These are phyloP conservation scores for Jamesozyma piceae DNA, from an alignment of 805 yeast species.

Conservation along the genomic window DNA sequence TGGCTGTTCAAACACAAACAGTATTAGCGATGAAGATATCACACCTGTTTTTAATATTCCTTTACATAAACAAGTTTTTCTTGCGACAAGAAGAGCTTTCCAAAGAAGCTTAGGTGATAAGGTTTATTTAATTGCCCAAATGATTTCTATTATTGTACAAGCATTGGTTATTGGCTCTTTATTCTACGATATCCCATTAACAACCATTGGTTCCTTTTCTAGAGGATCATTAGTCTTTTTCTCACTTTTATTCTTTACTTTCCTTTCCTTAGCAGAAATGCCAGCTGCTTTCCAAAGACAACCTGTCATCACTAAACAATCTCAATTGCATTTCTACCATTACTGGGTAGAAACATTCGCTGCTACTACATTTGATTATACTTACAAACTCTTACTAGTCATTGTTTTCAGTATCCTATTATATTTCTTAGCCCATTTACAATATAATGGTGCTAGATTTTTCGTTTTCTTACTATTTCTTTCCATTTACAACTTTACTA, in stretches of 20 bases:
- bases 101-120: conserved; percentile 38
- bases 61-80: conserved; percentile 35
- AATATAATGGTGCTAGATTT: conserved; percentile 41
- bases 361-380: conserved; percentile 47
- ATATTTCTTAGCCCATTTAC: conserved; percentile 47
- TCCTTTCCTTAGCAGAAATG: conserved; percentile 50
- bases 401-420: conserved; percentile 38
- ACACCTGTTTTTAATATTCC: conserved; percentile 13
- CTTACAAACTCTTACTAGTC: conserved; percentile 39
- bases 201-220: conserved; percentile 41
- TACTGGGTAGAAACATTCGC: conserved; percentile 63
- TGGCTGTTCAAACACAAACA: conserved; percentile 24
- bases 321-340: conserved; percentile 52
- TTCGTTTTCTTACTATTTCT: conserved; percentile 41
- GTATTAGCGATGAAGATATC: conserved; percentile 21
- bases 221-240: conserved; percentile 48
- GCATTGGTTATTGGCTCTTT: conserved; percentile 42
- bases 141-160: conserved; percentile 34
- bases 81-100: conserved; percentile 38
- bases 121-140: conserved; percentile 33
- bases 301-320: conserved; percentile 54
- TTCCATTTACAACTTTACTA: conserved; percentile 35
- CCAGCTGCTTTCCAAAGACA: conserved; percentile 39
- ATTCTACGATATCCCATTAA: conserved; percentile 36
- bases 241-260: conserved; percentile 45